Evolutionary conservation across 179 eudicot species (phyloP).

Genomic region (Dionaea muscipula): DNA sequence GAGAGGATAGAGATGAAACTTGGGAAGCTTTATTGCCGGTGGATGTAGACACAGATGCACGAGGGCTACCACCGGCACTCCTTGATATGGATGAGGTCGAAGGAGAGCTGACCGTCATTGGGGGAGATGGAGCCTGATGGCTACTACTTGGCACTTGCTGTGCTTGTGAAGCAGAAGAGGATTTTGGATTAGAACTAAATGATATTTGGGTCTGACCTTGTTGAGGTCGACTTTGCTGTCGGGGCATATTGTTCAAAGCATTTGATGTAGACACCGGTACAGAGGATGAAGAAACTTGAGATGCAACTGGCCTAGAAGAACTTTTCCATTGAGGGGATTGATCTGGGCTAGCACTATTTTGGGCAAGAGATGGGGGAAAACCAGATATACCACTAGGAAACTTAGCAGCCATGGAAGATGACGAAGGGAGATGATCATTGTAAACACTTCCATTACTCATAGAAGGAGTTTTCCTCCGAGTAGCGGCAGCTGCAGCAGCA

Average conservation of each 20-base stretch:
- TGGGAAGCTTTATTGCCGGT: slow-evolving; percentile 41
- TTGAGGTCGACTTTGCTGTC: slow-evolving; percentile 55
- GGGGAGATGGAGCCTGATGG: slow-evolving; percentile 49
- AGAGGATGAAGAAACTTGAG: slow-evolving; percentile 48
- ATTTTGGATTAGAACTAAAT: slow-evolving; percentile 47
- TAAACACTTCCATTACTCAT: slow-evolving; percentile 52
- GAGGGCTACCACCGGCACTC: slow-evolving; percentile 77
- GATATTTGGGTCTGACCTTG: slow-evolving; percentile 74
- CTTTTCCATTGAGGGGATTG: slow-evolving; percentile 82
- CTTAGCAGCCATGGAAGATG: slow-evolving; percentile 45
- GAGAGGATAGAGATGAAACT: slow-evolving; percentile 41
- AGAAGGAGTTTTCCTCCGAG: slow-evolving; percentile 40
- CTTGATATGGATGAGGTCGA: slow-evolving; percentile 72
- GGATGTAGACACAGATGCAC: slow-evolving; percentile 39
- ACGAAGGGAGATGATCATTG: slow-evolving; percentile 46
- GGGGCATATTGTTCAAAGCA: slow-evolving; percentile 39
- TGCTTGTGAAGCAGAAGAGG: slow-evolving; percentile 34
- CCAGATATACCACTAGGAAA: slow-evolving; percentile 40
- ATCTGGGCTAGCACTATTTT: slow-evolving; percentile 31
- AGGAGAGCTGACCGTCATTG: slow-evolving; percentile 71
- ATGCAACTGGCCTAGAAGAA: slow-evolving; percentile 31
- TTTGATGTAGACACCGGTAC: slow-evolving; percentile 25
- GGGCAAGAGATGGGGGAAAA: slow-evolving; percentile 51
- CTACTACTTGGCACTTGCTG: slow-evolving; percentile 27
- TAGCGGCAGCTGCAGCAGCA: slow-evolving; percentile 18